Percentiles rank a stretch among this genome's conserved stretches.
phyloP scores from a whole-genome alignment of 2,329 filamentous ascomycete genomes.

The Huntiella savannae region DNA sequence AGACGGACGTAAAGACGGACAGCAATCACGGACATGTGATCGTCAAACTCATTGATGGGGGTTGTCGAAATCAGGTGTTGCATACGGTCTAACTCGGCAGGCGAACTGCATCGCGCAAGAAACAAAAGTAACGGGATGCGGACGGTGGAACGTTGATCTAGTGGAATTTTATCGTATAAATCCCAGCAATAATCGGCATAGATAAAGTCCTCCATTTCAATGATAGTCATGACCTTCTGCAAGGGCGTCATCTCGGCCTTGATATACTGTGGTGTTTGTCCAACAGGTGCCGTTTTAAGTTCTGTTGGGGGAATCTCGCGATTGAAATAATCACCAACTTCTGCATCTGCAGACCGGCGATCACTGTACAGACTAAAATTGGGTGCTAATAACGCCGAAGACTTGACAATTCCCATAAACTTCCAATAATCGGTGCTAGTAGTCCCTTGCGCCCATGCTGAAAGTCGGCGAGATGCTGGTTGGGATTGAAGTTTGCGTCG shows the following conservation, averaged over 20 bases:
- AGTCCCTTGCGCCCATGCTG: constrained; percentile 2
- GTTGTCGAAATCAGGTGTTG: constrained; percentile 9
- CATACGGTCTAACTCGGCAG: constrained; percentile 10
- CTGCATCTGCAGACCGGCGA: not conserved
- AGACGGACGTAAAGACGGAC: constrained; percentile 10
- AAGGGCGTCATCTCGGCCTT: not conserved
- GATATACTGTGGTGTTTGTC: constrained; percentile 9
- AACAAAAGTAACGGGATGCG: constrained; percentile 7
- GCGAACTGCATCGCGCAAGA: constrained; percentile 9
- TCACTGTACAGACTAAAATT: constrained; percentile 4
- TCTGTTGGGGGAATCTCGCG: not conserved
- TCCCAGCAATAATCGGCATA: constrained; percentile 10
- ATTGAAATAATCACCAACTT: constrained; percentile 5
- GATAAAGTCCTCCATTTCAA: constrained; percentile 8
- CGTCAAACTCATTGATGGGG: constrained; percentile 6
- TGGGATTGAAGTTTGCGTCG: not conserved
- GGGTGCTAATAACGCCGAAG: constrained; percentile 4
- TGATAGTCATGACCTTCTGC: constrained; percentile 2
- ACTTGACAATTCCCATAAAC: not conserved
- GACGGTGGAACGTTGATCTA: not conserved
- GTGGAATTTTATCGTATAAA: constrained; percentile 1
- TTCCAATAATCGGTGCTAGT: not conserved
- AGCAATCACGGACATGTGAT: constrained; percentile 8
- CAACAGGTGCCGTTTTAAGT: constrained; percentile 5
- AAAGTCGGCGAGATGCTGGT: not conserved